A percentile compares a stretch with the other conserved stretches of the same genome.
Evolutionary conservation across 2,329 filamentous ascomycete genomes (phyloP).

Genomic region (Magnaporthales sp.): DNA sequence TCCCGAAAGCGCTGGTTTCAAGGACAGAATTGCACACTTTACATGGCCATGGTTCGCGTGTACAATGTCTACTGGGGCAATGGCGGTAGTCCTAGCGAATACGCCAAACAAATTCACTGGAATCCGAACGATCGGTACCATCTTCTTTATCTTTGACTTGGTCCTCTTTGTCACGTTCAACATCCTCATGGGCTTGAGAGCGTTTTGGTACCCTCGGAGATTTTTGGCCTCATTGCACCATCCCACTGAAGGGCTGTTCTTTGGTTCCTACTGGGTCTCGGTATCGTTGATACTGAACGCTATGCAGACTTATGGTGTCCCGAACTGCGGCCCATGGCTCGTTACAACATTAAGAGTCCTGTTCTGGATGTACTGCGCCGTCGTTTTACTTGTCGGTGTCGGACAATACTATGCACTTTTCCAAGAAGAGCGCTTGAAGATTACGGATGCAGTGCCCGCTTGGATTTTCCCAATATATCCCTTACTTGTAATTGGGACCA

Average conservation of each 20-base stretch:
- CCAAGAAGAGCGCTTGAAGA: not conserved
- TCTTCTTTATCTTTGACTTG: not conserved
- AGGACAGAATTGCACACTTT: not conserved
- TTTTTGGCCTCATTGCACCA: not conserved
- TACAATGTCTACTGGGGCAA: not conserved
- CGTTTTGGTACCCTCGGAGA: not conserved
- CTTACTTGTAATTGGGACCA: not conserved
- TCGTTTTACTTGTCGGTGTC: not conserved
- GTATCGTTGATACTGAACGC: not conserved
- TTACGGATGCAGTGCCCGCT: not conserved
- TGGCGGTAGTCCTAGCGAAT: not conserved
- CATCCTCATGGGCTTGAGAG: not conserved
- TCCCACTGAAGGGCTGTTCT: not conserved
- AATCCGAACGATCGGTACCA: not conserved
- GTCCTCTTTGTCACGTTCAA: not conserved
- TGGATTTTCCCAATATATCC: not conserved
- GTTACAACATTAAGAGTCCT: not conserved
- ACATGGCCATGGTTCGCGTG: not conserved
- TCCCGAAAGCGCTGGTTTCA: not conserved
- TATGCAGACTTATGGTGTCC: not conserved
- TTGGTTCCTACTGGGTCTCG: not conserved
- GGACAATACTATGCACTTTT: not conserved
- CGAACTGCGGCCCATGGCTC: not conserved
- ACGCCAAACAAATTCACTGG: not conserved
- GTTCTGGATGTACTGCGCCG: not conserved